A percentile compares a stretch with the other conserved stretches of the same genome.
These are phyloP conservation scores for Neurospora crassa DNA, from an alignment of 2,329 filamentous ascomycete species.

Conservation along the genomic window DNA sequence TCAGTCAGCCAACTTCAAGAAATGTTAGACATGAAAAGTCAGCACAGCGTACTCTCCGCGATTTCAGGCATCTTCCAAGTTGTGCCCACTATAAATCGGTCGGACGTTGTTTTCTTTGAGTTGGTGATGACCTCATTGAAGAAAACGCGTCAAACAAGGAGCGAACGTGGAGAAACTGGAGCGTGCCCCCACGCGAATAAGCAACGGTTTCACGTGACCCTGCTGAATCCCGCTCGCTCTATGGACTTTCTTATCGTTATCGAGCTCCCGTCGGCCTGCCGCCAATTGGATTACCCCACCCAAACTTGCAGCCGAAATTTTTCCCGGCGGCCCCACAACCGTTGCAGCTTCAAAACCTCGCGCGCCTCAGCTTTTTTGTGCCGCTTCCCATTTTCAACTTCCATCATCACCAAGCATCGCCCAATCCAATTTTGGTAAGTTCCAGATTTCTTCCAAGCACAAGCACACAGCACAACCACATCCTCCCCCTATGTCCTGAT, in stretches of 20 bases:
- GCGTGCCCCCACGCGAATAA: slow-evolving; percentile 14
- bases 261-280: background rate
- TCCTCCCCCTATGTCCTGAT: slow-evolving; percentile 46
- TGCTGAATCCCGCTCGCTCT: background rate
- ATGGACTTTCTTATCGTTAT: background rate
- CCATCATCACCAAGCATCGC: slow-evolving; percentile 10
- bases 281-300: slow-evolving; percentile 4
- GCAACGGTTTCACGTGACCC: slow-evolving; percentile 25
- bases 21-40: too few relatives aligned
- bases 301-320: slow-evolving; percentile 8
- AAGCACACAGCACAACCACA: slow-evolving; percentile 2
- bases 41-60: slow-evolving; percentile 39
- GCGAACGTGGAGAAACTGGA: background rate
- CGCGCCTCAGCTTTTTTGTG: slow-evolving; percentile 13
- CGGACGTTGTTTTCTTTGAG: background rate
- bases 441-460: slow-evolving; percentile 2
- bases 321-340: slow-evolving; percentile 12
- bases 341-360: slow-evolving; percentile 18
- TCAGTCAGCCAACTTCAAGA: background rate
- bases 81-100: too few relatives aligned
- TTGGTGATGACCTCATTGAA: background rate
- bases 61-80: slow-evolving; percentile 49
- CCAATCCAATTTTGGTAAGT: slow-evolving; percentile 19
- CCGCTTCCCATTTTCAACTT: slow-evolving; percentile 12
- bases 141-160: background rate